Conservation (phyloP, 2,329 filamentous ascomycete genomes). For the Apiospora rasikravindrae region DNA sequence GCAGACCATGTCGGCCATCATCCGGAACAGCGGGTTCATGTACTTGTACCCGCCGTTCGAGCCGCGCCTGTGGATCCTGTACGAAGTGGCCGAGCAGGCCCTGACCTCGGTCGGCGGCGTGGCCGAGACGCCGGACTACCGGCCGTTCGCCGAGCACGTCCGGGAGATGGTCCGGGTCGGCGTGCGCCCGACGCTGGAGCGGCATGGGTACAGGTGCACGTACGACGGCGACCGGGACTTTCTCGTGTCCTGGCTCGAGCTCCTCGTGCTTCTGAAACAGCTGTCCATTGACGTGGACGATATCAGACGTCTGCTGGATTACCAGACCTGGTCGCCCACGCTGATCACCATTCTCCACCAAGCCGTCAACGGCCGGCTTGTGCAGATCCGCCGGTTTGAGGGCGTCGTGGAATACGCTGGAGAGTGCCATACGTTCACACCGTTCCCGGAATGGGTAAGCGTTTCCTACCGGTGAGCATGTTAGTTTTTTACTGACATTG, state of each 20-base stretch:
- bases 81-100: constrained; percentile 25
- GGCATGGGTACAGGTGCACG: constrained; percentile 23
- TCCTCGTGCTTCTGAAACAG: constrained; percentile 27
- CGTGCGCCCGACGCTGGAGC: constrained; percentile 22
- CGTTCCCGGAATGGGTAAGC: background rate
- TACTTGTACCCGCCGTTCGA: constrained; percentile 34
- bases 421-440: background rate
- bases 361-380: background rate
- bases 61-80: constrained; percentile 35
- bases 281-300: background rate
- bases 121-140: background rate
- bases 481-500: background rate
- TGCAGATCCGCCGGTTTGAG: background rate
- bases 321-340: background rate
- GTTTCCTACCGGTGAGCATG: background rate
- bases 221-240: constrained; percentile 23
- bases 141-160: background rate
- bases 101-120: constrained; percentile 19
- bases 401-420: background rate
- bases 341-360: background rate
- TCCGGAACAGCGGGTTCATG: constrained; percentile 33
- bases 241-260: constrained; percentile 22
- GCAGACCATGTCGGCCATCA: constrained; percentile 32
- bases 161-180: constrained; percentile 17
- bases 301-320: background rate